These are phyloP conservation scores for Claviceps sp. DNA, from an alignment of 2,329 filamentous ascomycete species.

Conservation along the genomic window DNA sequence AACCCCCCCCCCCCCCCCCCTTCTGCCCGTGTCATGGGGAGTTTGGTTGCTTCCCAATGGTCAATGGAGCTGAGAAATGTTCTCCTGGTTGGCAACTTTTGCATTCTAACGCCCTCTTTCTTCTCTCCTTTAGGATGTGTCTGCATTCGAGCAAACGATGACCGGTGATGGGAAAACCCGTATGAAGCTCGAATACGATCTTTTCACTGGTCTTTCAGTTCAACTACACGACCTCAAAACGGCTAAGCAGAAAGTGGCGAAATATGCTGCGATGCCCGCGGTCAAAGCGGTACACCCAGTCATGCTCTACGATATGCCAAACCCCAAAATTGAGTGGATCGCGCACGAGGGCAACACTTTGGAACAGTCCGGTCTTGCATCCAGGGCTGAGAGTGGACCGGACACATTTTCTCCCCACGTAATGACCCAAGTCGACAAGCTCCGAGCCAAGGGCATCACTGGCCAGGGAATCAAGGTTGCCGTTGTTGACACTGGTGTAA, in stretches of 20 bases:
- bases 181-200: conserved; percentile 33
- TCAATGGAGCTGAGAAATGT: neutral
- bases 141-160: conserved; percentile 8
- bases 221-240: conserved; percentile 34
- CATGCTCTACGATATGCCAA: conserved; percentile 29
- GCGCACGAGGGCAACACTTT: conserved; percentile 17
- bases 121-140: conserved; percentile 6
- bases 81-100: neutral
- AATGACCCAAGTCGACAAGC: conserved; percentile 43
- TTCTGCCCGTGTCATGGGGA: neutral
- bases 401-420: conserved; percentile 36
- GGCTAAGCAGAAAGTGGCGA: conserved; percentile 27
- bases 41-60: too few species aligned
- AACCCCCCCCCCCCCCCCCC: too few species aligned
- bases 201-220: conserved; percentile 43
- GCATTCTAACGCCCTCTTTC: neutral
- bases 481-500: conserved; percentile 40
- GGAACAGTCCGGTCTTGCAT: conserved; percentile 8
- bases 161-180: conserved; percentile 27
- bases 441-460: conserved; percentile 32
- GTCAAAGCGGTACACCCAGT: conserved; percentile 39
- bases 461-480: conserved; percentile 40
- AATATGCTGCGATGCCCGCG: conserved; percentile 27
- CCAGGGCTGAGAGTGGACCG: conserved; percentile 8
- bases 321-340: conserved; percentile 31